Base-by-base conservation (phyloP, 1,284 basidiomycete species). In the Stygiomarasmius scandens region DNA sequence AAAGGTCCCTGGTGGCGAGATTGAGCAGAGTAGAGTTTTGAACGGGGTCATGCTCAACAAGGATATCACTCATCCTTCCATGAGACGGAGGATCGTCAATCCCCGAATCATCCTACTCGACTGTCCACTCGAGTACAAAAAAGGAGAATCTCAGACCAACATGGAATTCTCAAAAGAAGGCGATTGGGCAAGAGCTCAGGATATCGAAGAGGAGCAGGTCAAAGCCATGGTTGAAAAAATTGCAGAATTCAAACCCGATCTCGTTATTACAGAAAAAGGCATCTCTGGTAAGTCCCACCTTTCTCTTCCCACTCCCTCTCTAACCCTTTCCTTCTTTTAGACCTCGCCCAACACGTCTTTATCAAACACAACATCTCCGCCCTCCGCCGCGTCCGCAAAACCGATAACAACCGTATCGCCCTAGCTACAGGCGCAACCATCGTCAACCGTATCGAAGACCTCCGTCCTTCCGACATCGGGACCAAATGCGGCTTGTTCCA, bases 41-140 rank as follows among this genome's bases (percentile, higher is more conserved):
- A 86, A 84, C 60, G 96, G 96, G 54, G 90, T 99, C 59, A 96
- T 99, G 90, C 75, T 99, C 69, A 98, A 98, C 86, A 99, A 99
- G 82, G 96, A 99, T 73, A 93, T 99, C 65, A 98, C 96, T 0
- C 97, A 99, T 74, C 96, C 96, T 24, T 92, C 94, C 70, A 99
- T 98, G 96, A 82, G 96, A 59, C 77, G 96, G 60, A 80, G 94
- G 64, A 99, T 98, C 72, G 85, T 84, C 63, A 93, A 95, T 67
- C 97, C 96, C 4, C 78, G 96, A 22, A 92, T 98, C 61, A 78
- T 98, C 29, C 77, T 99, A 49, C 81, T 99, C 56, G 96, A 99
- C 75, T 99, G 96, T 75, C 95, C 96, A 16, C 77, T 98, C 56
- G 97, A 99, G 78, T 98, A 99, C 81, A 99, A 98, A 80, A 99